Evolutionary conservation across 1,139 yeast genomes (phyloP).

Genomic region (Taphrina confusa): DNA sequence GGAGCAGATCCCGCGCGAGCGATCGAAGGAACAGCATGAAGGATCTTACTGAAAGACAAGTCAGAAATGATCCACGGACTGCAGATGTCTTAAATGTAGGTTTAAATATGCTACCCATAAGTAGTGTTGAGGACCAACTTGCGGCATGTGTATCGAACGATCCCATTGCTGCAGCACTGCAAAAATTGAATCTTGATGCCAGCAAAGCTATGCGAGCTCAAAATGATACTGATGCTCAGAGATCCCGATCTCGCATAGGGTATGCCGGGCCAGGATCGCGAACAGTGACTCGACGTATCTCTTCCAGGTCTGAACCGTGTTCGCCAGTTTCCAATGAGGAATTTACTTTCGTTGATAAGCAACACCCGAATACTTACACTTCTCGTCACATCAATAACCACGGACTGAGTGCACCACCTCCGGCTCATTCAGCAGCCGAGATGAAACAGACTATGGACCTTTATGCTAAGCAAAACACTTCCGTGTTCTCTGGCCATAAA

Average conservation of each 20-base stretch:
- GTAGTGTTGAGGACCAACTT: neutral
- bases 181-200: constrained; percentile 55
- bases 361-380: neutral
- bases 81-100: constrained; percentile 4
- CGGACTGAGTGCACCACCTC: constrained; percentile 39
- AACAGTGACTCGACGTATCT: constrained; percentile 5
- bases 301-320: constrained; percentile 24
- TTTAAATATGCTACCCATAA: neutral
- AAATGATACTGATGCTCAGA: too few species aligned
- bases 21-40: neutral
- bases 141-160: too few species aligned
- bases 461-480: constrained; percentile 39
- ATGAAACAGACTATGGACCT: constrained; percentile 45
- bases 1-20: constrained; percentile 44
- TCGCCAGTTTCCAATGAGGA: constrained; percentile 17
- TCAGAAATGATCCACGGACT: neutral
- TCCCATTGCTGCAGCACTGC: constrained; percentile 61
- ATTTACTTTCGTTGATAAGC: neutral
- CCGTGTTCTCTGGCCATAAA: constrained; percentile 43
- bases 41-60: neutral
- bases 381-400: neutral
- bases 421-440: constrained; percentile 46
- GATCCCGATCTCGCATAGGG: constrained; percentile 1
- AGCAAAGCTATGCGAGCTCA: too few species aligned
- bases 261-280: constrained; percentile 28